These are phyloP conservation scores for Penicillium expansum DNA, from an alignment of 2,329 filamentous ascomycete genomes.

Conservation along the genomic window DNA sequence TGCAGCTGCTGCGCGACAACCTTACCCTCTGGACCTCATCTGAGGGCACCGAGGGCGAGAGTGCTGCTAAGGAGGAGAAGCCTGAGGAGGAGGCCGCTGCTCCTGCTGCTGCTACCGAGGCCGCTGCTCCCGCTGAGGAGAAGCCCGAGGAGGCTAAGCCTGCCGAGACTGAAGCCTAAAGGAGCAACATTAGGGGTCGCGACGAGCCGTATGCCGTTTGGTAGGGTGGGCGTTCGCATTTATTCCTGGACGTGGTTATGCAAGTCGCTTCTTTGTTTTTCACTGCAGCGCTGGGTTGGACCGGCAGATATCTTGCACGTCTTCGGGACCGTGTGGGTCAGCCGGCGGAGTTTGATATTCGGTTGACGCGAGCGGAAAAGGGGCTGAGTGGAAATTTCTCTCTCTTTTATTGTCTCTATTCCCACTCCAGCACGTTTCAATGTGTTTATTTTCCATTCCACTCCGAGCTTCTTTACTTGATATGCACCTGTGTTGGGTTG, in stretches of 20 bases:
- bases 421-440: constrained; percentile 42
- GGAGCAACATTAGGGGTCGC: constrained; percentile 11
- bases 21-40: constrained; percentile 97
- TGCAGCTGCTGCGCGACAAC: constrained; percentile 98
- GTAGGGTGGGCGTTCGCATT: constrained; percentile 35
- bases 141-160: constrained; percentile 42
- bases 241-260: constrained; percentile 35
- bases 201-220: constrained; percentile 28
- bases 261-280: constrained; percentile 36
- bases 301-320: constrained; percentile 36
- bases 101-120: constrained; percentile 5
- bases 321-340: constrained; percentile 38
- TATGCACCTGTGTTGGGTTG: constrained; percentile 7
- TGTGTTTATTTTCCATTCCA: constrained; percentile 35
- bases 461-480: constrained; percentile 4
- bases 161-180: constrained; percentile 37
- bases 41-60: constrained; percentile 71
- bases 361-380: constrained; percentile 39
- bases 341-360: constrained; percentile 46
- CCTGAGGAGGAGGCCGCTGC: constrained; percentile 46
- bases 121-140: constrained; percentile 44
- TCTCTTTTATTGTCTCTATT: constrained; percentile 43
- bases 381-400: constrained; percentile 42
- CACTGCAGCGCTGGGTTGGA: constrained; percentile 36
- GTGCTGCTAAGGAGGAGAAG: constrained; percentile 61